Evolutionary conservation across 169 alveolate species (phyloP), one percentile per base, ranked within the genome.

Genomic region (Plasmodium coatneyi): DNA sequence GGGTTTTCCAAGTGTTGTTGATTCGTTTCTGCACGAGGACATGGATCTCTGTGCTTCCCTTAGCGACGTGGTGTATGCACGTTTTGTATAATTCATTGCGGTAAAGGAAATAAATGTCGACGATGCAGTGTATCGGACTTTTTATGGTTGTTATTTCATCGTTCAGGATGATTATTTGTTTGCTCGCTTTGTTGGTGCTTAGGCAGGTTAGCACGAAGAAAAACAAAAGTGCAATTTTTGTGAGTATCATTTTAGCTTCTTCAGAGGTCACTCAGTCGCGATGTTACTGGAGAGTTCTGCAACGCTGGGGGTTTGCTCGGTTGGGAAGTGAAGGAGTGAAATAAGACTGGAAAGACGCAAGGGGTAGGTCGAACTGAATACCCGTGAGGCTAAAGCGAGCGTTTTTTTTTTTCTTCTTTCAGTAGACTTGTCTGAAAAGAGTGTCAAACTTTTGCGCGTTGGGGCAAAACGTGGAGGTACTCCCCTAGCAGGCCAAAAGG

Each of bases 21-120:
- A 5, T 28, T 19, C n/a, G 10, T 19, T 82, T 82, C 36, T 82
- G 92, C n/a, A 82, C 41, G 74, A 60, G 25, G 70, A 82, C 52
- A 39, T 70, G 60, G 34, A 41, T 10, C 10, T 82, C 81, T 3
- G 14, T 36, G 5, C 46, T 52, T 7, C 19, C 16, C 32, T 16
- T 32, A 7, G 0, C 32, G 5, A 25, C 9, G 16, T 25, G 28
- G 4, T 82, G 54, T 30, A 54, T 10, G 39, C 90, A 82, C 3
- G 43, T 54, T 54, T 30, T 82, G 66, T 82, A 82, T 14, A 82
- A 9, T 32, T 82, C 90, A 2, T 54, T 30, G 10, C 4, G 25
- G 70, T 19, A 43, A 7, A 82, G 10, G 36, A 82, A 82, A 56
- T 25, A 54, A 36, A 28, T 16, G 2, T 34, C 79, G 1, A 0